These are phyloP conservation scores for Adenanthera pavonina DNA, from an alignment of 306 rosid species.

Conservation along the genomic window DNA sequence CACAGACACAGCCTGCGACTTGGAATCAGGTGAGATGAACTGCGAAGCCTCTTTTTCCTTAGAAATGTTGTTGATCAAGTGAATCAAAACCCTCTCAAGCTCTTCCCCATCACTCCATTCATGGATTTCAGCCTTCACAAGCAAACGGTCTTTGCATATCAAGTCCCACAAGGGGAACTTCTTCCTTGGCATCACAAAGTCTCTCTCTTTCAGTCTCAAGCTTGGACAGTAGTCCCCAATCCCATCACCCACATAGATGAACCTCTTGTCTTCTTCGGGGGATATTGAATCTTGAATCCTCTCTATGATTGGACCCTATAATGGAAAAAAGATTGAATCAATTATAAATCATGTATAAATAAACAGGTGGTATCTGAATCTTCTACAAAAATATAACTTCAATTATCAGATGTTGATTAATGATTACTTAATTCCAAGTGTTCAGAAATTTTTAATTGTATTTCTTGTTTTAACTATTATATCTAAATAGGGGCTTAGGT, in stretches of 20 bases:
- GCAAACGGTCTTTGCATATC: slow-evolving; percentile 55
- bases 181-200: slow-evolving; percentile 75
- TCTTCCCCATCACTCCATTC: slow-evolving; percentile 71
- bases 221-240: slow-evolving; percentile 67
- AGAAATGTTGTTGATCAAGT: slow-evolving; percentile 47
- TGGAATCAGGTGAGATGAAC: slow-evolving; percentile 55
- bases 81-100: slow-evolving; percentile 36
- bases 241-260: slow-evolving; percentile 71
- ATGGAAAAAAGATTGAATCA: background rate
- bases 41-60: slow-evolving; percentile 43
- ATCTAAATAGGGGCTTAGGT: slow-evolving; percentile 40
- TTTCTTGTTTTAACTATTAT: background rate
- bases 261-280: slow-evolving; percentile 44
- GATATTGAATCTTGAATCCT: slow-evolving; percentile 47
- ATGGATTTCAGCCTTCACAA: slow-evolving; percentile 59
- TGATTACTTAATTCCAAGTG: background rate
- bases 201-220: slow-evolving; percentile 57
- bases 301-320: slow-evolving; percentile 57
- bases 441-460: background rate
- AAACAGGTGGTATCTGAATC: too few species aligned
- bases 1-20: slow-evolving; percentile 39
- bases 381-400: background rate
- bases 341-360: background rate
- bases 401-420: background rate
- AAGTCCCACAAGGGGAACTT: slow-evolving; percentile 63